Evolutionary conservation across 1,284 basidiomycete species (phyloP).

Genomic region (Heterobasidion occidentale): DNA sequence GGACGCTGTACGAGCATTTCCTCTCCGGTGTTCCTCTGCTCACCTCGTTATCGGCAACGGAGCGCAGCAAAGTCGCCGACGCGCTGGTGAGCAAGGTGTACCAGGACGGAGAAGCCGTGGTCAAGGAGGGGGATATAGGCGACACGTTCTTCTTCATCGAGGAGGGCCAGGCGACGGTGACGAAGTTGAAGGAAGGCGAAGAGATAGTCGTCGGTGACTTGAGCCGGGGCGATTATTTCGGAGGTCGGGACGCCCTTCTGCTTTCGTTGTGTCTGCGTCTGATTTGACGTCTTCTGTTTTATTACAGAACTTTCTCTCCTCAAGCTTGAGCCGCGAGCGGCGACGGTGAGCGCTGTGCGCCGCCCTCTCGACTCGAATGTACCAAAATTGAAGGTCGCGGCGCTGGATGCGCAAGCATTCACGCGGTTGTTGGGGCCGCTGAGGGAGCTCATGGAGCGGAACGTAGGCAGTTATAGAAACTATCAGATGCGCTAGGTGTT

Average conservation of each 20-base stretch:
- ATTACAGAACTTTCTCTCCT: conserved; percentile 72
- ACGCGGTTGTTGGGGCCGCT: conserved; percentile 90
- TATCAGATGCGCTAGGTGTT: neutral
- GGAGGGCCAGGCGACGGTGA: conserved; percentile 84
- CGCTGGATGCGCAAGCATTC: conserved; percentile 90
- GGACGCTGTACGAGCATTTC: conserved; percentile 96
- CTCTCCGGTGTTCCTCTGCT: conserved; percentile 88
- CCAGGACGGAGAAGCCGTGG: conserved; percentile 79
- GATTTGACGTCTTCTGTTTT: conserved; percentile 6
- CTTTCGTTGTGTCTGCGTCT: neutral
- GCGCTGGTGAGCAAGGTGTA: conserved; percentile 84
- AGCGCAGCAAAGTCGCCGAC: conserved; percentile 95
- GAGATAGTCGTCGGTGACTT: conserved; percentile 68
- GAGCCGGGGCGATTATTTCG: conserved; percentile 95
- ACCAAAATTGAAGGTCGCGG: conserved; percentile 84
- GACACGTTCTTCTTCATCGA: conserved; percentile 98
- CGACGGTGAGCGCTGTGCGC: conserved; percentile 81
- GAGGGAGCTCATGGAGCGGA: conserved; percentile 82
- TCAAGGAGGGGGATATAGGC: conserved; percentile 89
- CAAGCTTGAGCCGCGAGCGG: conserved; percentile 82
- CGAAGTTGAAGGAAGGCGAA: conserved; percentile 55
- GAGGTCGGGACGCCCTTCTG: conserved; percentile 51
- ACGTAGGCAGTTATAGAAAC: conserved; percentile 47
- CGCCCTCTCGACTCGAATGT: conserved; percentile 34
- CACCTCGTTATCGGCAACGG: conserved; percentile 77